Evolutionary conservation across 2,329 filamentous ascomycete genomes (phyloP).

Genomic region (Lachnellula suecica): DNA sequence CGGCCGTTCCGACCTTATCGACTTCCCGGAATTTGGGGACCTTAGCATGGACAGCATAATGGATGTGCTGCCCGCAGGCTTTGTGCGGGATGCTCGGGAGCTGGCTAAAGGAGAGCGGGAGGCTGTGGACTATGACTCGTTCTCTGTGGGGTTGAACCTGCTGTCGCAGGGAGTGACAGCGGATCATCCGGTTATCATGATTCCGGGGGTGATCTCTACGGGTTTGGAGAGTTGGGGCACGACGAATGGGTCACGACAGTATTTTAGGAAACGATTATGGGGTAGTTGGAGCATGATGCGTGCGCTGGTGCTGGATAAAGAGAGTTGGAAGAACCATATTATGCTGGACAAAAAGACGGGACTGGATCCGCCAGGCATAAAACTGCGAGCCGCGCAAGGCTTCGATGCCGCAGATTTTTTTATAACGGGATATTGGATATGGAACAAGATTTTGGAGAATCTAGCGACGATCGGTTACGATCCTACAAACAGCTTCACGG

Average conservation of each 20-base stretch:
- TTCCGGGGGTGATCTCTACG: conserved; percentile 95
- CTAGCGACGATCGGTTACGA: conserved; percentile 95
- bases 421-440: conserved; percentile 88
- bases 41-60: conserved; percentile 81
- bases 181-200: conserved; percentile 91
- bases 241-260: conserved; percentile 76
- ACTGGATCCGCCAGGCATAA: conserved; percentile 85
- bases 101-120: conserved; percentile 86
- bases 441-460: conserved; percentile 97
- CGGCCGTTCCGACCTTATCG: conserved; percentile 84
- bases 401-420: conserved; percentile 99
- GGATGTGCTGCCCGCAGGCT: conserved; percentile 82
- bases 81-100: conserved; percentile 83
- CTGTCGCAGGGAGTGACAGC: conserved; percentile 77
- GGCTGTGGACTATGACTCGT: conserved; percentile 88
- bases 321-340: conserved; percentile 91
- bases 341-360: conserved; percentile 94
- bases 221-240: conserved; percentile 97
- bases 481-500: conserved; percentile 70
- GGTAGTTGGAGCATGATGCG: conserved; percentile 99
- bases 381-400: conserved; percentile 88
- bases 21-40: conserved; percentile 68
- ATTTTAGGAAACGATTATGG: conserved; percentile 94
- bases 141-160: conserved; percentile 83
- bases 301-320: conserved; percentile 88